Evolutionary conservation across 1,284 basidiomycete genomes (phyloP).

Genomic region (Trichosporon coremiiforme): DNA sequence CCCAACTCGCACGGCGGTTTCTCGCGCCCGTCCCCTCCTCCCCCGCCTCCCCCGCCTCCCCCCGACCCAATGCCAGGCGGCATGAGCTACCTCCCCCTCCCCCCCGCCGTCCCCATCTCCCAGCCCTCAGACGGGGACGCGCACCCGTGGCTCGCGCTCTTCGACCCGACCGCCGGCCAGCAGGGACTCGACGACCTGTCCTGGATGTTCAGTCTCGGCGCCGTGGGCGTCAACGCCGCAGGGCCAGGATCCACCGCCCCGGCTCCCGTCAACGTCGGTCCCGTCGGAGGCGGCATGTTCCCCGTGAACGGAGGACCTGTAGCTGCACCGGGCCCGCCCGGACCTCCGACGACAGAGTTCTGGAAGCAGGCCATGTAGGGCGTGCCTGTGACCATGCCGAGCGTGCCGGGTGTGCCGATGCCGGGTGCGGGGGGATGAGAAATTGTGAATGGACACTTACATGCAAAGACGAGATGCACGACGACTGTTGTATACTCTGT

Average conservation of each 20-base stretch:
- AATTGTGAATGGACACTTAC: too few species aligned
- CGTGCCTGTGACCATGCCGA: background rate
- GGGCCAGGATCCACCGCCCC: background rate
- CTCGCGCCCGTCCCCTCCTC: too few species aligned
- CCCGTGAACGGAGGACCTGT: background rate
- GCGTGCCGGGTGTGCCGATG: too few species aligned
- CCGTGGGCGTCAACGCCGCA: background rate
- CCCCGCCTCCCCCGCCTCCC: too few species aligned
- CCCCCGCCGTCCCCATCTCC: too few species aligned
- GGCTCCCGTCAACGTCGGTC: too few species aligned
- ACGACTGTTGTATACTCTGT: background rate
- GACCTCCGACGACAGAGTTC: background rate
- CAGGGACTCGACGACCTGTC: constrained; percentile 11
- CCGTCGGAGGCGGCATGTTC: too few species aligned
- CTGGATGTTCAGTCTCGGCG: background rate
- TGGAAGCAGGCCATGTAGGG: constrained; percentile 10
- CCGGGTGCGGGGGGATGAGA: too few species aligned
- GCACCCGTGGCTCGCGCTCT: constrained; percentile 10
- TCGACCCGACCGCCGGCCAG: constrained; percentile 15
- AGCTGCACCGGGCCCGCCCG: background rate
- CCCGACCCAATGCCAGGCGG: too few species aligned
- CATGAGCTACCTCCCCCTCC: too few species aligned
- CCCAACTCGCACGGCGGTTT: background rate
- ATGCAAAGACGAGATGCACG: background rate
- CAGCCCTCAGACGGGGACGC: too few species aligned